These are phyloP conservation scores for Thelonectria discophora DNA, from an alignment of 2,329 filamentous ascomycete species.

Conservation along the genomic window DNA sequence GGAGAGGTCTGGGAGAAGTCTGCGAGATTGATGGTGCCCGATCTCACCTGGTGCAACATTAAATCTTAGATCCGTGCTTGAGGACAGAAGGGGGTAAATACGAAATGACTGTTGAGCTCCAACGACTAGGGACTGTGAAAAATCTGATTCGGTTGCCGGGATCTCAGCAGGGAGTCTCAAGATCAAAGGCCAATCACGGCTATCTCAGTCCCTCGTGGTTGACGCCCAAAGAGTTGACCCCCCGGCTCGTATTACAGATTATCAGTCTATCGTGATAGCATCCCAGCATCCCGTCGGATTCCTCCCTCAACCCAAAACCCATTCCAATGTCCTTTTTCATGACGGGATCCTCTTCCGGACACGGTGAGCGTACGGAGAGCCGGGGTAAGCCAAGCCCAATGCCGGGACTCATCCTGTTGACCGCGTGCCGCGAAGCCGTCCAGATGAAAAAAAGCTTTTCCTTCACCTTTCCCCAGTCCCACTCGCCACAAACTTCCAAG, in stretches of 20 bases:
- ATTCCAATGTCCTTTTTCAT: slow-evolving; percentile 16
- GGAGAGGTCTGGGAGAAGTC: slow-evolving; percentile 5
- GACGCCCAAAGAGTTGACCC: slow-evolving; percentile 10
- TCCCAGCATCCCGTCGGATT: background rate
- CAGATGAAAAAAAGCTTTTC: slow-evolving; percentile 9
- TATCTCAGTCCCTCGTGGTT: slow-evolving; percentile 28
- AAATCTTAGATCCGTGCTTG: slow-evolving; percentile 29
- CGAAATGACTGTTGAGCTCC: background rate
- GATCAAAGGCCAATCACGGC: slow-evolving; percentile 30
- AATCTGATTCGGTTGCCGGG: slow-evolving; percentile 1
- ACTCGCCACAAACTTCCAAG: slow-evolving; percentile 15
- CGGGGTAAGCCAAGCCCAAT: slow-evolving; percentile 10
- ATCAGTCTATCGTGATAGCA: background rate
- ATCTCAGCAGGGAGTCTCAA: background rate
- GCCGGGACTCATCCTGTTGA: background rate
- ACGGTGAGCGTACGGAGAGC: slow-evolving; percentile 14
- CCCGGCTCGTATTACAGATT: background rate
- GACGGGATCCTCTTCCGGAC: slow-evolving; percentile 15
- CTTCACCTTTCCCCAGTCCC: slow-evolving; percentile 11
- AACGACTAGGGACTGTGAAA: background rate
- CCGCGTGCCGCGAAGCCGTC: background rate
- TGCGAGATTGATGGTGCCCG: slow-evolving; percentile 40
- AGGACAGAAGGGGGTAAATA: background rate
- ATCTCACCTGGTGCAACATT: slow-evolving; percentile 37
- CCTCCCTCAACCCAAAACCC: slow-evolving; percentile 21